Evolutionary conservation across 1,284 basidiomycete genomes (phyloP), one percentile per base, ranked within the genome.

Genomic region (Microbotryum violaceum): DNA sequence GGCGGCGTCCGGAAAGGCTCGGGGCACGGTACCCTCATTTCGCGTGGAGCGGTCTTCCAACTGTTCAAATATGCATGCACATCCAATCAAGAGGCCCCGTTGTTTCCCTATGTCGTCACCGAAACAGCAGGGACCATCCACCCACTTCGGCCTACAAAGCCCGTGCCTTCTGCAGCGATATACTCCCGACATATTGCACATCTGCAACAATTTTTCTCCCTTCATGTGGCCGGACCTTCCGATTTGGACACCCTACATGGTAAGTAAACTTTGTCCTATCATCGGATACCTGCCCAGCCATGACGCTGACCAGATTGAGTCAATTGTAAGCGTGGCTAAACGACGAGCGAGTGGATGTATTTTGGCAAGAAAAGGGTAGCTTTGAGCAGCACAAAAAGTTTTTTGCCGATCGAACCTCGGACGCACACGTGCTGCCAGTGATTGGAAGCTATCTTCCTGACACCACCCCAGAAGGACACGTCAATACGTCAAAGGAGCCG

Each of bases 141-240:
- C 68, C 82, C 82, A 6, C 72, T 81, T n/a, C 78, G 82, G 33
- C 81, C 82, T 2, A 74, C 79, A 2, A 82, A 83, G 65, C 82
- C 82, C 0, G 58, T 70, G 3, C 76, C 76, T 0, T 79, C 80
- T 6, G 74, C 78, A 58, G 66, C 79, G 12, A 62, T 84, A 49
- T 83, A 83, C 72, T 75, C 76, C 51, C 76, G 81, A 45, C 82
- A 77, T 70, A 79, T 80, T 61, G 75, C 78, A 3, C 73, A 74
- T 4, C 75, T 82, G 46, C 73, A 74, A 4, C 75, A 79, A 61
- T 78, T 71, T 56, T 74, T 83, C 47, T 77, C 78, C 60, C 73
- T 83, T 27, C 72, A 76, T 62, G 78, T 82, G 62, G 77, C 81
- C 71, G 65, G 77, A 8, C 73, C 76, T 10, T 49, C 25, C 48